Evolutionary conservation across 2,329 filamentous ascomycete species (phyloP).

Genomic region (Claviceps citrina): DNA sequence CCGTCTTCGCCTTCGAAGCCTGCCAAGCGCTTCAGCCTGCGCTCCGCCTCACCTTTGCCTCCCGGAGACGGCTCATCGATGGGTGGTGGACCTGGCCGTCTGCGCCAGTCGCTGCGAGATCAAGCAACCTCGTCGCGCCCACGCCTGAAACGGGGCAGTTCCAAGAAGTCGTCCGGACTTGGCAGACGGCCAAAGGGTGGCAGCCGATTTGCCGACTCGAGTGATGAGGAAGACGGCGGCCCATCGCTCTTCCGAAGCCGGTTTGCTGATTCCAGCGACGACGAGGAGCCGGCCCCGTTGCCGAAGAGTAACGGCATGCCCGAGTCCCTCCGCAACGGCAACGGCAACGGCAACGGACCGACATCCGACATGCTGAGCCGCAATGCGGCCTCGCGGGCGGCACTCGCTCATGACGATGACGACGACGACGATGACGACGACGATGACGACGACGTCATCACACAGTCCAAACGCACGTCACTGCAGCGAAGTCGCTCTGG

Average conservation of each 20-base stretch:
- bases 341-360: slow-evolving; percentile 10
- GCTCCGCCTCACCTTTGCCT: slow-evolving; percentile 23
- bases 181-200: slow-evolving; percentile 24
- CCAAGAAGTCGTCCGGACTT: slow-evolving; percentile 25
- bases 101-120: slow-evolving; percentile 31
- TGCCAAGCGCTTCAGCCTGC: slow-evolving; percentile 51
- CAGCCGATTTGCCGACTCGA: slow-evolving; percentile 46
- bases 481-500: slow-evolving; percentile 29
- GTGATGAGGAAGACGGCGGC: slow-evolving; percentile 38
- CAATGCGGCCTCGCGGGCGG: slow-evolving; percentile 32
- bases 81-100: slow-evolving; percentile 17
- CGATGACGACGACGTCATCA: slow-evolving; percentile 39
- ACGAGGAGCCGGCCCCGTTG: slow-evolving; percentile 7
- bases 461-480: slow-evolving; percentile 10
- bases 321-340: slow-evolving; percentile 16
- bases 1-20: slow-evolving; percentile 15
- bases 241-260: slow-evolving; percentile 35
- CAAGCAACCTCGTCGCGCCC: slow-evolving; percentile 19
- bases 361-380: background rate
- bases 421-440: slow-evolving; percentile 46
- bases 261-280: slow-evolving; percentile 29
- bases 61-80: slow-evolving; percentile 17
- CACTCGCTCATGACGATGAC: slow-evolving; percentile 45
- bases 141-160: slow-evolving; percentile 23
- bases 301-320: slow-evolving; percentile 19